These are phyloP conservation scores for Macadamia integrifolia DNA, from an alignment of 164 flowering plant species.

Conservation along the genomic window DNA sequence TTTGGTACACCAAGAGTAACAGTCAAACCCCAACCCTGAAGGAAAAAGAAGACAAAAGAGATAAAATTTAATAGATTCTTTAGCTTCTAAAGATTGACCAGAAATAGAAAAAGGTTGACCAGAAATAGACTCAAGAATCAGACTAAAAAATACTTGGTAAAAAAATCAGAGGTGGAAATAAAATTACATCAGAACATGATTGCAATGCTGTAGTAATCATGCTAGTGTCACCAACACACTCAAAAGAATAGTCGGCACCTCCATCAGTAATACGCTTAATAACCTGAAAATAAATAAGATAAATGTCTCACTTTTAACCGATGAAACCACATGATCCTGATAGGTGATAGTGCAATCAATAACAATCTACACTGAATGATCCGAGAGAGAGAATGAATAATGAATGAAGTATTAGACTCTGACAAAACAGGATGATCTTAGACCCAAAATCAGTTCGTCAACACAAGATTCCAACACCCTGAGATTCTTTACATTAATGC, in stretches of 20 bases:
- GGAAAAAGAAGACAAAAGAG: background rate
- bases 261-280: constrained; percentile 71
- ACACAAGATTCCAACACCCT: too few relatives aligned
- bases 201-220: constrained; percentile 77
- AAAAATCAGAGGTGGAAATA: background rate
- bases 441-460: too few relatives aligned
- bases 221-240: constrained; percentile 86
- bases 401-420: too few relatives aligned
- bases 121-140: too few relatives aligned
- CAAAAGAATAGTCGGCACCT: constrained; percentile 94
- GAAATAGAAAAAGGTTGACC: background rate
- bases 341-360: background rate
- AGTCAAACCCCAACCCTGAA: constrained; percentile 90
- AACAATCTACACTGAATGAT: too few relatives aligned
- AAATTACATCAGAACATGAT: constrained; percentile 78
- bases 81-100: background rate
- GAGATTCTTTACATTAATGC: too few relatives aligned
- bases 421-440: too few relatives aligned
- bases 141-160: too few relatives aligned
- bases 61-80: constrained; percentile 1
- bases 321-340: background rate
- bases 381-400: too few relatives aligned
- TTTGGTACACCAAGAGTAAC: constrained; percentile 98
- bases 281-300: constrained; percentile 42
- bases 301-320: background rate